Evolutionary conservation across 306 rosid species (phyloP).

Genomic region (Fragaria vesca): DNA sequence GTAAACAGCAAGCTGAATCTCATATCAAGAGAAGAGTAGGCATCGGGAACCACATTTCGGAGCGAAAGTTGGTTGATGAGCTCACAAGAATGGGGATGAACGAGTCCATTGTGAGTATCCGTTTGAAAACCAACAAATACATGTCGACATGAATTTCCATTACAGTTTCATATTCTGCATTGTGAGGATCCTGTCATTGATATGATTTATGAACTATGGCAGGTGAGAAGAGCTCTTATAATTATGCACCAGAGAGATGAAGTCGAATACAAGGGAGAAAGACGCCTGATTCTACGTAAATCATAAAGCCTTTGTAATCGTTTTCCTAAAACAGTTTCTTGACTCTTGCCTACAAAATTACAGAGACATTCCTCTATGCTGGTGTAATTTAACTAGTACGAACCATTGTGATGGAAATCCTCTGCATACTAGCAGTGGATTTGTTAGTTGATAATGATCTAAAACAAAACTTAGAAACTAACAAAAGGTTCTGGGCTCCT

Average conservation of each 20-base stretch:
- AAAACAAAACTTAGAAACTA: not conserved
- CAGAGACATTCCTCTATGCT: slow-evolving; percentile 3
- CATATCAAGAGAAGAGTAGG: slow-evolving; percentile 98
- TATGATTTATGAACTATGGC: slow-evolving; percentile 20
- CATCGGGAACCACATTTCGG: slow-evolving; percentile 93
- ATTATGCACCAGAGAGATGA: slow-evolving; percentile 99
- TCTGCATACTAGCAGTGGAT: not conserved
- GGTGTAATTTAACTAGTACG: slow-evolving; percentile 5
- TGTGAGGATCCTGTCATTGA: not conserved
- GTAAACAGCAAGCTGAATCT: slow-evolving; percentile 92
- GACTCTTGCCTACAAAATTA: not conserved
- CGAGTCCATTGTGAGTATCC: slow-evolving; percentile 73
- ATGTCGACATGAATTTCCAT: too few species aligned
- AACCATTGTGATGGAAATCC: not conserved
- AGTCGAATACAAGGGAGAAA: slow-evolving; percentile 96
- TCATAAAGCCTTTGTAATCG: slow-evolving; percentile 35
- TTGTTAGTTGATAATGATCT: not conserved
- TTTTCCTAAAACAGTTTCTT: not conserved
- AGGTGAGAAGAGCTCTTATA: slow-evolving; percentile 97
- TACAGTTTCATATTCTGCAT: not conserved
- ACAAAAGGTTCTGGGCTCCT: too few species aligned
- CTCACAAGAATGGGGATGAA: slow-evolving; percentile 93
- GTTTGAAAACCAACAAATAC: not conserved
- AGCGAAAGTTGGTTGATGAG: slow-evolving; percentile 90
- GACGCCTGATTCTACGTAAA: slow-evolving; percentile 74